Evolutionary conservation across 2,329 filamentous ascomycete species (phyloP).

Genomic region (Exserohilum turcica): DNA sequence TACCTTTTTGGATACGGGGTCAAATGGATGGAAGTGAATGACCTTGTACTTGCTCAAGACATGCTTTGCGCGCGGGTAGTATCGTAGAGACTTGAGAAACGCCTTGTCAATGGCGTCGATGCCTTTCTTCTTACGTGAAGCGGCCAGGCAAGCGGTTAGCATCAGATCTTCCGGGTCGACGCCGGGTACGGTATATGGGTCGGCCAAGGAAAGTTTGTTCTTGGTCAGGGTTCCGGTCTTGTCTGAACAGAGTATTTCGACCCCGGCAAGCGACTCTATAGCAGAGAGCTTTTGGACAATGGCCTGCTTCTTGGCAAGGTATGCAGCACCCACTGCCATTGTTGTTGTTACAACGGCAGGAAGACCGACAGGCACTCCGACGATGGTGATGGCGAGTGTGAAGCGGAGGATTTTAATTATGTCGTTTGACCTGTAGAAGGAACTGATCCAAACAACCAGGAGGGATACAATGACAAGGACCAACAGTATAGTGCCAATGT

Average conservation of each 20-base stretch:
- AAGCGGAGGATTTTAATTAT: slow-evolving; percentile 82
- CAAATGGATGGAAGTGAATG: slow-evolving; percentile 84
- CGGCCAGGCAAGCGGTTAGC: slow-evolving; percentile 87
- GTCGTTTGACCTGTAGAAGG: slow-evolving; percentile 83
- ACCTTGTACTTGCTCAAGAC: slow-evolving; percentile 84
- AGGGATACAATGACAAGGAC: slow-evolving; percentile 81
- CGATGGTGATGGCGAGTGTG: slow-evolving; percentile 86
- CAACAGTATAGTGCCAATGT: slow-evolving; percentile 80
- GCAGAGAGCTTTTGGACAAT: slow-evolving; percentile 92
- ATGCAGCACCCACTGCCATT: slow-evolving; percentile 91
- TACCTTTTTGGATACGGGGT: slow-evolving; percentile 93
- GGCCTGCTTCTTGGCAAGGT: slow-evolving; percentile 89
- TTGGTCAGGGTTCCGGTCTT: slow-evolving; percentile 93
- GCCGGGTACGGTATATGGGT: slow-evolving; percentile 81
- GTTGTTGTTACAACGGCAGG: slow-evolving; percentile 92
- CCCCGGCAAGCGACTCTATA: slow-evolving; percentile 89
- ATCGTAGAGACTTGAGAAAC: slow-evolving; percentile 83
- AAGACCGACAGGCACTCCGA: slow-evolving; percentile 91
- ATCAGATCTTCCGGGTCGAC: slow-evolving; percentile 87
- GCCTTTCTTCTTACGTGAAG: slow-evolving; percentile 93
- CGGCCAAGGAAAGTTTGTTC: slow-evolving; percentile 87
- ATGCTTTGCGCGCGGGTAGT: slow-evolving; percentile 80
- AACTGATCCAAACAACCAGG: slow-evolving; percentile 81
- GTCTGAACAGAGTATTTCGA: slow-evolving; percentile 92
- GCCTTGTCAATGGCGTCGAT: slow-evolving; percentile 95